Evolutionary conservation across 805 yeast species (phyloP).

Genomic region (Yarrowia deformans): DNA sequence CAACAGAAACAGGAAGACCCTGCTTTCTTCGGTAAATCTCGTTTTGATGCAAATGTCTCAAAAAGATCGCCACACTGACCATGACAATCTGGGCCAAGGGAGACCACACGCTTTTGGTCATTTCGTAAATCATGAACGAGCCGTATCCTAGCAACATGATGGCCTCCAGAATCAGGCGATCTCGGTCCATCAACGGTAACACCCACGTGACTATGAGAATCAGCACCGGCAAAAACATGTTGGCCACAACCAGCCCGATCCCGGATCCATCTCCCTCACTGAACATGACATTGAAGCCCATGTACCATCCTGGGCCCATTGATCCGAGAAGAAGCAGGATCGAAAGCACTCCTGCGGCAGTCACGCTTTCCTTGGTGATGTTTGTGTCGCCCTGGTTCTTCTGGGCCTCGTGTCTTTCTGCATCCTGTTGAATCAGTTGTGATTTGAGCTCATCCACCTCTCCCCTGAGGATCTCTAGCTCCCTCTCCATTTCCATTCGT

Average conservation of each 20-base stretch:
- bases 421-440: conserved; percentile 21
- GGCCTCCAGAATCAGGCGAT: conserved; percentile 7
- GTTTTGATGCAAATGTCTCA: conserved; percentile 11
- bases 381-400: conserved; percentile 7
- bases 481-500: conserved; percentile 21
- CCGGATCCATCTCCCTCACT: neutral
- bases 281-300: conserved; percentile 2
- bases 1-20: conserved; percentile 10
- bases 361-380: conserved; percentile 4
- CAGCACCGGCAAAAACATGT: conserved; percentile 5
- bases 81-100: conserved; percentile 15
- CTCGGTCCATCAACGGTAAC: conserved; percentile 16
- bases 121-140: conserved; percentile 26
- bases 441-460: conserved; percentile 16
- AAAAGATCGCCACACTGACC: conserved; percentile 16
- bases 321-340: conserved; percentile 5
- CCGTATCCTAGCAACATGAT: conserved; percentile 12
- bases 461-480: conserved; percentile 5
- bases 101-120: conserved; percentile 18
- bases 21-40: conserved; percentile 5
- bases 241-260: conserved; percentile 7
- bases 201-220: conserved; percentile 8
- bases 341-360: conserved; percentile 10
- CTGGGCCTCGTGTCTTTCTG: neutral
- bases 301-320: conserved; percentile 23